Percentiles rank a stretch among this genome's conserved stretches.
Evolutionary conservation across 345 rosid genomes (phyloP).

Genomic region (Hypericum perforatum): DNA sequence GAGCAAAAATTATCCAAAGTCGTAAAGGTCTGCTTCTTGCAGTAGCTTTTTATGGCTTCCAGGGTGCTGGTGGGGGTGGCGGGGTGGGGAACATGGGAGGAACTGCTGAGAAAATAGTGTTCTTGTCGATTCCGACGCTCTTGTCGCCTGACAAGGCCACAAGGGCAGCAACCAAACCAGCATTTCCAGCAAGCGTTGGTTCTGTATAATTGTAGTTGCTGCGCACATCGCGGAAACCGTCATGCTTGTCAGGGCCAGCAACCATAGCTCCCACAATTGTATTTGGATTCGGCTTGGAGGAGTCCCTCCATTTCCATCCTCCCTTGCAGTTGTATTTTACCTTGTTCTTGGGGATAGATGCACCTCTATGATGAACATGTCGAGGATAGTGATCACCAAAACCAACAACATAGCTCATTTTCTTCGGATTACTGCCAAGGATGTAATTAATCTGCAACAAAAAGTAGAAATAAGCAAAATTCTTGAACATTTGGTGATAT

Average conservation of each 20-base stretch:
- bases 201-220: constrained; percentile 90
- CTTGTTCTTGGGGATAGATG: constrained; percentile 83
- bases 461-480: constrained; percentile 3
- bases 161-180: constrained; percentile 88
- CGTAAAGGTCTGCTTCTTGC: background rate
- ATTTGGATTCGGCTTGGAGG: constrained; percentile 71
- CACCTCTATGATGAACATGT: constrained; percentile 87
- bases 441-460: constrained; percentile 65
- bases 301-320: constrained; percentile 97
- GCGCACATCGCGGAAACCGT: constrained; percentile 79
- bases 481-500: background rate
- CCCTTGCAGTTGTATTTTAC: constrained; percentile 80
- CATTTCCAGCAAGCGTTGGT: constrained; percentile 90
- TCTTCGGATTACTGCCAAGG: constrained; percentile 86
- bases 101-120: constrained; percentile 86
- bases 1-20: too few relatives aligned
- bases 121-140: constrained; percentile 57
- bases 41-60: constrained; percentile 44
- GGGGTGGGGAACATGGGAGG: constrained; percentile 97
- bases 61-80: constrained; percentile 97
- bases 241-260: constrained; percentile 92
- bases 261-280: constrained; percentile 91
- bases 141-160: constrained; percentile 79
- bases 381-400: constrained; percentile 69
- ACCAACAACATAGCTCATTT: constrained; percentile 90